Percentiles rank a stretch among this genome's conserved stretches.
Conservation (phyloP, 257 asterid species). For the Striga asiatica region DNA sequence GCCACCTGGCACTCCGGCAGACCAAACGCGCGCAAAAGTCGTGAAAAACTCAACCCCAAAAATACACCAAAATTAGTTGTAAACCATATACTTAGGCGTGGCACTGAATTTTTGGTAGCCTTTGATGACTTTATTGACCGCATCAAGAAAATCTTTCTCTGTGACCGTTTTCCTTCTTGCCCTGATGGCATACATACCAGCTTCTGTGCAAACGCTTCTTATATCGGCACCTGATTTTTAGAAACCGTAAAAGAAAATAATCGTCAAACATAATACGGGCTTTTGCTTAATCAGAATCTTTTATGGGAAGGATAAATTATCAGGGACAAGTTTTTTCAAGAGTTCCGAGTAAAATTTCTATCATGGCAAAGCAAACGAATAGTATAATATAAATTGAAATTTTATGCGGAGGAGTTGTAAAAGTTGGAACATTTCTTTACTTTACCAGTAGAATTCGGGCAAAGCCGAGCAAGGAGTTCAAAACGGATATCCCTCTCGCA, state of each 20-base stretch:
- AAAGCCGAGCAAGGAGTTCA: conserved; percentile 88
- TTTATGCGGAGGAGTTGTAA: neutral
- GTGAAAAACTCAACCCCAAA: too few relatives aligned
- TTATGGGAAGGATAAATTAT: too few relatives aligned
- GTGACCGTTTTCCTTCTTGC: conserved; percentile 67
- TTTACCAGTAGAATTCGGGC: conserved; percentile 77
- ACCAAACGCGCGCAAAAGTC: too few relatives aligned
- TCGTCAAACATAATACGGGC: too few relatives aligned
- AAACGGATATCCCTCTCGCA: conserved; percentile 76
- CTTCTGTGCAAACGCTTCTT: conserved; percentile 63
- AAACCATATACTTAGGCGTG: conserved; percentile 63
- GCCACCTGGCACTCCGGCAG: too few relatives aligned
- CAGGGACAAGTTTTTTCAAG: too few relatives aligned
- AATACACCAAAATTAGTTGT: conserved; percentile 44
- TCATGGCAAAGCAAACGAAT: too few relatives aligned
- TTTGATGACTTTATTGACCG: conserved; percentile 61
- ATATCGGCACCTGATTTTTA: conserved; percentile 44
- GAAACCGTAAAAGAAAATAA: too few relatives aligned
- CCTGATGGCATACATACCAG: conserved; percentile 59
- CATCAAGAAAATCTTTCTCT: conserved; percentile 63
- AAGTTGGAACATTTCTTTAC: neutral
- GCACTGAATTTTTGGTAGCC: conserved; percentile 69
- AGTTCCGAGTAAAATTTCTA: too few relatives aligned
- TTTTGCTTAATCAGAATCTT: too few relatives aligned
- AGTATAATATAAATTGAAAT: too few relatives aligned